These are phyloP conservation scores for Dendrobium catenatum DNA, from an alignment of 106 monocot genomes.

Conservation along the genomic window DNA sequence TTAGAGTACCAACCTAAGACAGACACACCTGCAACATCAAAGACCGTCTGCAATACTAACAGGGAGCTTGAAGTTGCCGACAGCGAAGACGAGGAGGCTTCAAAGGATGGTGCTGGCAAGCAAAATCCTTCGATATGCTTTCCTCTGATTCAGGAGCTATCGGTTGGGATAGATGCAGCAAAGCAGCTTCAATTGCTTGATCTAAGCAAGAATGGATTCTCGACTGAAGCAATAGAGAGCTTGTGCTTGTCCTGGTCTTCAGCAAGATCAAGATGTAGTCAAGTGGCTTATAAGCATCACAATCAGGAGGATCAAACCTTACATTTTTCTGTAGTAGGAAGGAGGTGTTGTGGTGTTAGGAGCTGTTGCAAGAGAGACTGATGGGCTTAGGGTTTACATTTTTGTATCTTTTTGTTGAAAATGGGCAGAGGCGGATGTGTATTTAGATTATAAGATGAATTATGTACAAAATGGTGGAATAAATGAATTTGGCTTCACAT, in stretches of 20 bases:
- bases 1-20: background rate
- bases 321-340: slow-evolving; percentile 66
- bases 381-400: background rate
- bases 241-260: slow-evolving; percentile 37
- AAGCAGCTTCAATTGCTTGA: slow-evolving; percentile 36
- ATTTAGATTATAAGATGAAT: too few relatives aligned
- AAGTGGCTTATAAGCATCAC: slow-evolving; percentile 43
- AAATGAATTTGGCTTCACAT: too few relatives aligned
- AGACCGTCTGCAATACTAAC: background rate
- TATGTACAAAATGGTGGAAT: background rate
- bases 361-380: slow-evolving; percentile 50
- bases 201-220: slow-evolving; percentile 39
- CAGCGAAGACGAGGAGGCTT: slow-evolving; percentile 33
- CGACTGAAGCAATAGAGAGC: slow-evolving; percentile 18
- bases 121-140: slow-evolving; percentile 2
- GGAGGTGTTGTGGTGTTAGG: slow-evolving; percentile 49
- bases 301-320: slow-evolving; percentile 16
- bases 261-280: slow-evolving; percentile 17
- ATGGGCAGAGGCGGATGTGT: background rate
- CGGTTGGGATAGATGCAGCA: slow-evolving; percentile 20
- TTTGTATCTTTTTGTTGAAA: background rate
- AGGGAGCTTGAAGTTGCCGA: slow-evolving; percentile 39
- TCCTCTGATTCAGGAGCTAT: slow-evolving; percentile 27
- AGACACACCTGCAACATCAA: background rate
- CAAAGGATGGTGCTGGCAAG: slow-evolving; percentile 8